Evolutionary conservation across 345 rosid genomes (phyloP).

Genomic region (Salix udensis): DNA sequence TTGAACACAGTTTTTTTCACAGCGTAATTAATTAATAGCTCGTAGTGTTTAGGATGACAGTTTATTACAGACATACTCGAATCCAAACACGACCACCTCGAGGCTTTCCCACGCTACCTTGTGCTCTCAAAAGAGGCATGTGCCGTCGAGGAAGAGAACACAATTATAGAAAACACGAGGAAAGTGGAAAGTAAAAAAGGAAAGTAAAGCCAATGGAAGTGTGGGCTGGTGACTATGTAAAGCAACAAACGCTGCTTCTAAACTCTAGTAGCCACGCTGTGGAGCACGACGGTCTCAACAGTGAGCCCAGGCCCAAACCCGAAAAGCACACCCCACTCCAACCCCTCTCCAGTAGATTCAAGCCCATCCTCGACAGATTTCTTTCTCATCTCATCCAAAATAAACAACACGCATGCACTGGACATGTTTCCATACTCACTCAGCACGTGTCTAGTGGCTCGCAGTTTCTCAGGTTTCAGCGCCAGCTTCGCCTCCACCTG

Average conservation of each 20-base stretch:
- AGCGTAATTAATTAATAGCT: too few relatives aligned
- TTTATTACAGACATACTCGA: too few relatives aligned
- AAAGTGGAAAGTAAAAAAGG: neutral
- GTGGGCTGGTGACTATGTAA: neutral
- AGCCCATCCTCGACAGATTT: slow-evolving; percentile 49
- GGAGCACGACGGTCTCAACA: slow-evolving; percentile 74
- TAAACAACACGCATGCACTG: slow-evolving; percentile 72
- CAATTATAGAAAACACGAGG: neutral
- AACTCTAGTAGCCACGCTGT: slow-evolving; percentile 21
- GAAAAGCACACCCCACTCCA: slow-evolving; percentile 80
- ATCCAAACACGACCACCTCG: too few relatives aligned
- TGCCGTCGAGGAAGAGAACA: neutral
- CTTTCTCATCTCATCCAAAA: slow-evolving; percentile 71
- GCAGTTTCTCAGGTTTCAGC: slow-evolving; percentile 48
- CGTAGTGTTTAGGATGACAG: too few relatives aligned
- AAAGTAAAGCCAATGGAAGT: neutral
- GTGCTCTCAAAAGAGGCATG: too few relatives aligned
- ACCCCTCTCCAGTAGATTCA: slow-evolving; percentile 68
- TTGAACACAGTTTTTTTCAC: too few relatives aligned
- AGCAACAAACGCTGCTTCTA: neutral
- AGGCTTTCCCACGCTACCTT: too few relatives aligned
- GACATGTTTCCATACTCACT: slow-evolving; percentile 81
- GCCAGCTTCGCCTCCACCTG: slow-evolving; percentile 56
- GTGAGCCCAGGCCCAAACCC: slow-evolving; percentile 86
- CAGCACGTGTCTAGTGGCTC: slow-evolving; percentile 56